phyloP scores from a whole-genome alignment of 2,329 filamentous ascomycete species.

The Phoma sp. region DNA sequence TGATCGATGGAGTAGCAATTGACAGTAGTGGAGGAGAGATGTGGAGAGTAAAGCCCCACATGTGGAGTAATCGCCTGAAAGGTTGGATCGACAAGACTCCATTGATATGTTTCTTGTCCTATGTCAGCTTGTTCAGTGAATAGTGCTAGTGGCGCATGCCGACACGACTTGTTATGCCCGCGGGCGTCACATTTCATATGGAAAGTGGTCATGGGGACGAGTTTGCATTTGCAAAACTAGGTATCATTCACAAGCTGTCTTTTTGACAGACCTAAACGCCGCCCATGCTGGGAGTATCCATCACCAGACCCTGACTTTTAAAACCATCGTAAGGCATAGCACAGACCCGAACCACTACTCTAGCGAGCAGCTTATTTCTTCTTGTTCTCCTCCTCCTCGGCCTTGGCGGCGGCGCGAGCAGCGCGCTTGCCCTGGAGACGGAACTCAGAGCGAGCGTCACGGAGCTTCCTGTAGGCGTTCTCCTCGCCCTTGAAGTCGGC shows the following conservation, averaged over 20 bases:
- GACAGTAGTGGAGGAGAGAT: neutral
- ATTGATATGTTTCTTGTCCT: too few relatives aligned
- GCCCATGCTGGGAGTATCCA: constrained; percentile 44
- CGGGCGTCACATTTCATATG: neutral
- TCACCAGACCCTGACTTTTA: constrained; percentile 42
- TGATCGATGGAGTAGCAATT: neutral
- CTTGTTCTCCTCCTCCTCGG: constrained; percentile 75
- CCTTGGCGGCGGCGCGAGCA: constrained; percentile 91
- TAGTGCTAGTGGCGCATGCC: too few relatives aligned
- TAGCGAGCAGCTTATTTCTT: constrained; percentile 72
- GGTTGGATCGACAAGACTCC: too few relatives aligned
- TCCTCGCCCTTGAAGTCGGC: constrained; percentile 73
- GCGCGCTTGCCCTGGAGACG: constrained; percentile 83
- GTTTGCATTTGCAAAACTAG: constrained; percentile 45
- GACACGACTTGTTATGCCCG: too few relatives aligned
- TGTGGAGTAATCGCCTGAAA: neutral
- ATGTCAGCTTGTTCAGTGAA: too few relatives aligned
- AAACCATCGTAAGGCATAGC: constrained; percentile 37
- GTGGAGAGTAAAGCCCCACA: neutral
- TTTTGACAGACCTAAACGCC: constrained; percentile 46
- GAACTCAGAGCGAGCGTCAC: constrained; percentile 81
- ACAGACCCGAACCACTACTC: constrained; percentile 28
- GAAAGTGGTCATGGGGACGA: constrained; percentile 24
- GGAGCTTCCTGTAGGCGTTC: constrained; percentile 85
- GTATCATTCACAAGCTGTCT: constrained; percentile 47